These are phyloP conservation scores for Eucalyptus globulus DNA, from an alignment of 345 rosid species.

Conservation along the genomic window DNA sequence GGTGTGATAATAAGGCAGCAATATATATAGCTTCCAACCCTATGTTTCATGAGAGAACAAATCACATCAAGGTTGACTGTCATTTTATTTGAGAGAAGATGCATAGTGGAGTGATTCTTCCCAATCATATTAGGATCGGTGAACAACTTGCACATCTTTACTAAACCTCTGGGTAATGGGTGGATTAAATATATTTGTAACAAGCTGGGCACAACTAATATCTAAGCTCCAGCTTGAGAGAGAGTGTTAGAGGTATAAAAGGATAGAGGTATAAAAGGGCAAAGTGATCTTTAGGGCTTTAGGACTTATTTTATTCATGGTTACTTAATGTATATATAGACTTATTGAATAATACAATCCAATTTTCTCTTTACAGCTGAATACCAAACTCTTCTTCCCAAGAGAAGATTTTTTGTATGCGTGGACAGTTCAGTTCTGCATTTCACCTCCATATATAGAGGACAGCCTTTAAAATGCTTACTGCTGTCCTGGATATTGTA, in stretches of 20 bases:
- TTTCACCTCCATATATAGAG: not conserved
- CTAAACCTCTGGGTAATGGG: not conserved
- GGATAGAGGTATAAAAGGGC: too few relatives aligned
- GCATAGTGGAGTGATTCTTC: not conserved
- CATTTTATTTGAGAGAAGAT: not conserved
- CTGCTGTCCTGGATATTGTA: not conserved
- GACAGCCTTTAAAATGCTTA: not conserved
- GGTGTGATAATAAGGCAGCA: not conserved
- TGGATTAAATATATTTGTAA: not conserved
- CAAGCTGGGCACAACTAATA: not conserved
- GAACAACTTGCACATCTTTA: not conserved
- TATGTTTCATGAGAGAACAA: not conserved
- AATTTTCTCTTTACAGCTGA: not conserved
- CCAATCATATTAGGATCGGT: not conserved
- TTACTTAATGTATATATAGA: not conserved
- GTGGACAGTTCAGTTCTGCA: not conserved
- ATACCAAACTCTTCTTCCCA: not conserved
- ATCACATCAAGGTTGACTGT: not conserved
- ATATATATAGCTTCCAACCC: not conserved
- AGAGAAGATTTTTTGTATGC: not conserved
- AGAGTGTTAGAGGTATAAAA: not conserved
- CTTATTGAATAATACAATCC: not conserved
- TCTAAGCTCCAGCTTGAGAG: not conserved
- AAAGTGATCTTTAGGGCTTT: not conserved
- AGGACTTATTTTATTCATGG: not conserved